A percentile compares a stretch with the other conserved stretches of the same genome.
phyloP scores from a whole-genome alignment of 805 yeast species.

The Wickerhamomyces mucosus region DNA sequence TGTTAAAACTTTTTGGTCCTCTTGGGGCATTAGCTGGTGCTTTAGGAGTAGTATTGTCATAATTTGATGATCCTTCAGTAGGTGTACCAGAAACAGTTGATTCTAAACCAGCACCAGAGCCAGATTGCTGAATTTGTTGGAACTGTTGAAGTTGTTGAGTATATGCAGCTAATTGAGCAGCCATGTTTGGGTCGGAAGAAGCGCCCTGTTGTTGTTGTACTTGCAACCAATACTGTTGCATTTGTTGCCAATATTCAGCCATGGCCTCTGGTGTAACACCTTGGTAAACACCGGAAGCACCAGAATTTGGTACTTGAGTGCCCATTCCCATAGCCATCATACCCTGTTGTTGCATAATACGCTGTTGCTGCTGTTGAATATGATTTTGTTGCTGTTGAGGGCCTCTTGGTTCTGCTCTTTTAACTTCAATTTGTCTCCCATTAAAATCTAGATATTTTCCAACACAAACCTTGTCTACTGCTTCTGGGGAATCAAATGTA shows the following conservation, averaged over 20 bases:
- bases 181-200: conserved; percentile 7
- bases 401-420: conserved; percentile 76
- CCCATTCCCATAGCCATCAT: conserved; percentile 6
- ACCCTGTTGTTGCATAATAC: conserved; percentile 7
- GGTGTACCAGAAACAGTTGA: conserved; percentile 7
- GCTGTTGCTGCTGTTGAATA: conserved; percentile 21
- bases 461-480: conserved; percentile 81
- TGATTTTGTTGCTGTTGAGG: conserved; percentile 40
- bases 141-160: conserved; percentile 17
- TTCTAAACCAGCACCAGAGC: conserved; percentile 8
- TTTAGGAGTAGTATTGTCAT: neutral
- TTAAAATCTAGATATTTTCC: conserved; percentile 76
- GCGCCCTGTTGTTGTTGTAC: conserved; percentile 27
- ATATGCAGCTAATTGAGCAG: conserved; percentile 23
- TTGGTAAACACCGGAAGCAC: conserved; percentile 7
- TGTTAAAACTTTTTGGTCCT: conserved; percentile 10
- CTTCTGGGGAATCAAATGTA: conserved; percentile 89
- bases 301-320: conserved; percentile 9
- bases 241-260: conserved; percentile 54
- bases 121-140: conserved; percentile 3
- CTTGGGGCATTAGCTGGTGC: conserved; percentile 6
- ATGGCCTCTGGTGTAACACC: conserved; percentile 39
- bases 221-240: conserved; percentile 57
- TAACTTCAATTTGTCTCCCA: conserved; percentile 79
- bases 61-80: conserved; percentile 9